These are phyloP conservation scores for Hyaloscypha finlandica DNA, from an alignment of 495 filamentous ascomycete genomes.

Conservation along the genomic window DNA sequence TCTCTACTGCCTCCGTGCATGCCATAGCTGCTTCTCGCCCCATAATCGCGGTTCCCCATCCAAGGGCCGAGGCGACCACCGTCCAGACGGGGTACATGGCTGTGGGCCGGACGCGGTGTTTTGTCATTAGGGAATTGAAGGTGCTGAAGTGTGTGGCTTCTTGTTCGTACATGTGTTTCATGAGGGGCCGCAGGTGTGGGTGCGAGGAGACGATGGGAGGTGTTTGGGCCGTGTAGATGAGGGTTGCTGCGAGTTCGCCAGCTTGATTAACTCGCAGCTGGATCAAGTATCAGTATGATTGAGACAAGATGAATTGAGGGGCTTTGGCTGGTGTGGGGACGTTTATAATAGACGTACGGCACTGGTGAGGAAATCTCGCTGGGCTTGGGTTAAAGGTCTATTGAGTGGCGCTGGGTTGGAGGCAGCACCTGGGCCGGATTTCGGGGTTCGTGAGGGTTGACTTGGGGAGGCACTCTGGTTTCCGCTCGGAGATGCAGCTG, in stretches of 20 bases:
- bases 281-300: conserved; percentile 7
- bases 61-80: conserved; percentile 78
- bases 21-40: conserved; percentile 97
- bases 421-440: conserved; percentile 13
- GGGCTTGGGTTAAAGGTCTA: conserved; percentile 67
- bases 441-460: conserved; percentile 11
- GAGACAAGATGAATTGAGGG: neutral
- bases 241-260: conserved; percentile 81
- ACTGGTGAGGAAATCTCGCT: conserved; percentile 74
- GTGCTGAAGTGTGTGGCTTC: conserved; percentile 82
- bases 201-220: conserved; percentile 71
- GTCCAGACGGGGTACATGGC: conserved; percentile 93
- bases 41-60: conserved; percentile 87
- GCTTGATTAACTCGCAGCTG: conserved; percentile 83
- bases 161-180: conserved; percentile 98
- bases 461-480: conserved; percentile 12
- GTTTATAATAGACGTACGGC: conserved; percentile 52
- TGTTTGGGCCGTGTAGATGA: conserved; percentile 82
- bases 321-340: neutral
- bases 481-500: neutral
- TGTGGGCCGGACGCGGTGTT: conserved; percentile 90
- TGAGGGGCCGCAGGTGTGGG: conserved; percentile 82
- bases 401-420: conserved; percentile 19
- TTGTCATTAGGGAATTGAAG: conserved; percentile 82
- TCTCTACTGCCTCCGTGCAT: conserved; percentile 97